Conservation (phyloP, 345 rosid species). For the Firmiana major region DNA sequence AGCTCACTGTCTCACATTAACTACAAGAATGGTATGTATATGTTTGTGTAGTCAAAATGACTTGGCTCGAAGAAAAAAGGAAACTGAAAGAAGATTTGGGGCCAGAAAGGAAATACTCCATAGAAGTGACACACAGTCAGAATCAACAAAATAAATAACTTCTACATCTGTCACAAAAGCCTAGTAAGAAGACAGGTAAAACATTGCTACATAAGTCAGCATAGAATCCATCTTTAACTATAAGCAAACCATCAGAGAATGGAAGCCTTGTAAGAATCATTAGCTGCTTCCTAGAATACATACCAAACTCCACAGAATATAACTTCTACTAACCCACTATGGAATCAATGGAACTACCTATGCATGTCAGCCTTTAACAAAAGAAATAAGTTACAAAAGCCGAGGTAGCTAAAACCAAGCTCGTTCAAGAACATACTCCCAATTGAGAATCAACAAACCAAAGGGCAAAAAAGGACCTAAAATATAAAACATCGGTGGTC, state of each 20-base stretch:
- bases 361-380: neutral
- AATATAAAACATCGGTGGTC: neutral
- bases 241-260: neutral
- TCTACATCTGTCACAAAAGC: neutral
- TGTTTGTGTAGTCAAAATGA: no score
- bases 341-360: neutral
- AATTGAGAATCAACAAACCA: neutral
- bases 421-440: neutral
- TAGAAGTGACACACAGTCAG: neutral
- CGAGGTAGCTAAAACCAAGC: neutral
- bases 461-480: neutral
- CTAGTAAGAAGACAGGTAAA: neutral
- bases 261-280: neutral
- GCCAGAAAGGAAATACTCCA: neutral
- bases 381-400: neutral
- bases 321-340: neutral
- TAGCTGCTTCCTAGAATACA: neutral
- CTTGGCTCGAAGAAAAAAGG: neutral
- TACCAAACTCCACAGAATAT: neutral
- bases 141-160: neutral
- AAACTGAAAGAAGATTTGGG: neutral
- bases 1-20: neutral
- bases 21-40: neutral
- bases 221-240: neutral
- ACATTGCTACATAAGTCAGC: neutral